phyloP scores from a whole-genome alignment of 2,329 filamentous ascomycete species.

The Truncatella angustata region DNA sequence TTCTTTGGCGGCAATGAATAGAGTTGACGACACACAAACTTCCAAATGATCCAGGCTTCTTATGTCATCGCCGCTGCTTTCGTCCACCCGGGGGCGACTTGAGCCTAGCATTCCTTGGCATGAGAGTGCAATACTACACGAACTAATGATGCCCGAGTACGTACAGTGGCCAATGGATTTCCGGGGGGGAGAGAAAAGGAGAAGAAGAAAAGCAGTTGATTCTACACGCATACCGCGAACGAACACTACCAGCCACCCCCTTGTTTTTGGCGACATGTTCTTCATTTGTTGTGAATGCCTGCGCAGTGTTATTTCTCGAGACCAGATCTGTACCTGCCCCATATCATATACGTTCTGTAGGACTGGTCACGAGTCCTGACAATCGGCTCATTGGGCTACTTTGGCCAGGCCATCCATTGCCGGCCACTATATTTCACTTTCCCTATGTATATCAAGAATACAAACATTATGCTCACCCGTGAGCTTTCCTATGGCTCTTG shows the following conservation, averaged over 20 bases:
- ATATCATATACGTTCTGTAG: background rate
- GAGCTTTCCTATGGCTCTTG: background rate
- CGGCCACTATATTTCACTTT: background rate
- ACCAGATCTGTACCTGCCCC: background rate
- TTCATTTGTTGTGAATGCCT: background rate
- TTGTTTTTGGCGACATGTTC: background rate
- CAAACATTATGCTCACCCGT: conserved; percentile 1
- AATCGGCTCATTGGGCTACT: background rate
- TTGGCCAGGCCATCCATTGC: background rate
- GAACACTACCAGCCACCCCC: background rate
- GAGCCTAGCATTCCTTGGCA: no score
- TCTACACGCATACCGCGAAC: background rate
- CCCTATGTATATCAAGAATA: background rate
- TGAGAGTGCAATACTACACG: no score
- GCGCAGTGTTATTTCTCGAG: background rate
- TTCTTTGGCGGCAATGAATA: no score
- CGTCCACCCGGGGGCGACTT: no score
- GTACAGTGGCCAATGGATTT: no score
- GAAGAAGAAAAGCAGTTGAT: no score
- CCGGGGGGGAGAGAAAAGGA: no score
- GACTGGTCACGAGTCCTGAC: background rate
- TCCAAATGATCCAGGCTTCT: no score
- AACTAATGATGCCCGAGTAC: no score
- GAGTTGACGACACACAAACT: no score
- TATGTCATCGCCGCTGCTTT: no score